A percentile compares a stretch with the other conserved stretches of the same genome.
Evolutionary conservation across 495 filamentous ascomycete species (phyloP).

Genomic region (Penicillium cosmopolitanum): DNA sequence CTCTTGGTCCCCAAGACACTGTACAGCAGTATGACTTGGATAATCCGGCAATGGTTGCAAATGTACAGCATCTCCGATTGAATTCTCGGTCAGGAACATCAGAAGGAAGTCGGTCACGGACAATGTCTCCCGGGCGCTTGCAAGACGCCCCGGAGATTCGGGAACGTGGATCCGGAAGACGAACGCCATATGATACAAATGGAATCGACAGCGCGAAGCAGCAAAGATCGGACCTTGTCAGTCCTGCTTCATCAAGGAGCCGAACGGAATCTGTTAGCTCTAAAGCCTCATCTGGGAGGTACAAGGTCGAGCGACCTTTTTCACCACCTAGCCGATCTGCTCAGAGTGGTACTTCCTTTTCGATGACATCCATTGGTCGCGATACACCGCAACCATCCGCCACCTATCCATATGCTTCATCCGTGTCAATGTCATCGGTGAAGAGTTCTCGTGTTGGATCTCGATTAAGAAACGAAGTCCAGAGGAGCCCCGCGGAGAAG

Average conservation of each 20-base stretch:
- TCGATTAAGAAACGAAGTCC: slow-evolving; percentile 79
- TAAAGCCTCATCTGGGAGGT: slow-evolving; percentile 50
- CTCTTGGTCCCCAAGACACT: slow-evolving; percentile 81
- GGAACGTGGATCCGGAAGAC: slow-evolving; percentile 30
- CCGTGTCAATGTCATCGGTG: slow-evolving; percentile 68
- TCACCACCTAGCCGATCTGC: slow-evolving; percentile 48
- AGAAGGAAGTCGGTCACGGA: slow-evolving; percentile 55
- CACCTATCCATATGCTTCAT: slow-evolving; percentile 45
- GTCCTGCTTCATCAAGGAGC: slow-evolving; percentile 66
- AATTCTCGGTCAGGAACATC: slow-evolving; percentile 77
- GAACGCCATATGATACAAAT: slow-evolving; percentile 48
- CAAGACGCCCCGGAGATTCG: slow-evolving; percentile 43
- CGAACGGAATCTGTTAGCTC: slow-evolving; percentile 64
- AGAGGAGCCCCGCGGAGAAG: slow-evolving; percentile 62
- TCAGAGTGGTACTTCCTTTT: slow-evolving; percentile 52
- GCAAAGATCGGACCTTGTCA: slow-evolving; percentile 60
- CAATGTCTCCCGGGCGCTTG: slow-evolving; percentile 35
- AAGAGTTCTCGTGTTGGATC: slow-evolving; percentile 69
- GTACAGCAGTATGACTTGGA: slow-evolving; percentile 96
- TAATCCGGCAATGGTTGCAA: slow-evolving; percentile 75
- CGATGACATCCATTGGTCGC: slow-evolving; percentile 39
- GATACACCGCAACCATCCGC: slow-evolving; percentile 47
- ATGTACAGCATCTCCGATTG: slow-evolving; percentile 79
- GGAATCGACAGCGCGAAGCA: slow-evolving; percentile 49
- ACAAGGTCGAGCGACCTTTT: slow-evolving; percentile 35